Base-by-base conservation (phyloP, 805 yeast species). In the Blastobotrys robertii region DNA sequence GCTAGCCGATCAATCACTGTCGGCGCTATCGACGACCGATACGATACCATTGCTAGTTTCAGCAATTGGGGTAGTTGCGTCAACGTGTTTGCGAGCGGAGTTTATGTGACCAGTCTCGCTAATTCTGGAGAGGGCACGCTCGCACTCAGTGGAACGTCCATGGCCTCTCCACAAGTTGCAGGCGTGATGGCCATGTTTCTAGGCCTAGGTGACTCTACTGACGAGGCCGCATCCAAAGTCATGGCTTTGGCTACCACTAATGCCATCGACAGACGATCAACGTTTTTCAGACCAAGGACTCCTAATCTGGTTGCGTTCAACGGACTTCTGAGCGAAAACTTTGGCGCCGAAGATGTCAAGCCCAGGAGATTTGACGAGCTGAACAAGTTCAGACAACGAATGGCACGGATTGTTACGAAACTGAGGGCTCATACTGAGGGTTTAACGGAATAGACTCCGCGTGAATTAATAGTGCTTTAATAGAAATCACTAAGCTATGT, bases 11-110 rank as follows among this genome's bases (percentile, higher is more conserved):
- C 88, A 0, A 74, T 85, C 2, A 81, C 95, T 0, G 95, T 88
- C 3, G 97, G 96, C 0, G 94, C 96, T 2, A 76, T 86, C 41
- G 90, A 85, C 56, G 94, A 83, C 55, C 57, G 72, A 11, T 70
- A 68, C 14, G 94, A 85, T 53, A 53, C 68, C 2, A 67, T 85
- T 34, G 92, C 96, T 0, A 56, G 72, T 12, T 87, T 88, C 56
- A 76, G 92, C 10, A 87, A 88, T 55, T 87, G 90, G 88, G 96
- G 97, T 0, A 64, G 69, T 12, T 88, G 96, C 60, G 94, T 88
- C 7, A 84, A 84, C 53, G 64, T 87, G 1, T 81, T 84, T 62
- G 85, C 95, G 1, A 74, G 88, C 43, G 97, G 97, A 0, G 79
- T 79, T 0, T 65, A 66, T 11, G 80, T 86, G 2, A 64, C 68